phyloP scores from a whole-genome alignment of 306 rosid species.

The apple (Malus domestica) region ASM211411v1 NC_041805.1:6897501-6898000 shows the following conservation, averaged over 20 bases:
- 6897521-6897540: neutral
- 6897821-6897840: constrained; percentile 18
- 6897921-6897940: constrained; percentile 87
- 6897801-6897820: constrained; percentile 6
- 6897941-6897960: constrained; percentile 58
- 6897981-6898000: neutral
- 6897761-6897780: neutral
- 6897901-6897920: constrained; percentile 57
- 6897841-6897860: neutral
- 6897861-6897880: constrained; percentile 33
- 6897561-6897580: constrained; percentile 26
- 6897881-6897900: constrained; percentile 81
- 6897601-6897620: constrained; percentile 63
- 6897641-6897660: constrained; percentile 48
- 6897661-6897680: constrained; percentile 12
- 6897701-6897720: neutral
- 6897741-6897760: neutral
- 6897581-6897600: constrained; percentile 65
- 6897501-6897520: neutral
- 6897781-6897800: neutral
- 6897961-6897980: neutral
- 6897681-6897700: neutral
- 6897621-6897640: constrained; percentile 36
- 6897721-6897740: neutral
- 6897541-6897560: constrained; percentile 4